Base-by-base conservation (phyloP, 768 basidiomycete species). In the Lactarius akahatsu region DNA sequence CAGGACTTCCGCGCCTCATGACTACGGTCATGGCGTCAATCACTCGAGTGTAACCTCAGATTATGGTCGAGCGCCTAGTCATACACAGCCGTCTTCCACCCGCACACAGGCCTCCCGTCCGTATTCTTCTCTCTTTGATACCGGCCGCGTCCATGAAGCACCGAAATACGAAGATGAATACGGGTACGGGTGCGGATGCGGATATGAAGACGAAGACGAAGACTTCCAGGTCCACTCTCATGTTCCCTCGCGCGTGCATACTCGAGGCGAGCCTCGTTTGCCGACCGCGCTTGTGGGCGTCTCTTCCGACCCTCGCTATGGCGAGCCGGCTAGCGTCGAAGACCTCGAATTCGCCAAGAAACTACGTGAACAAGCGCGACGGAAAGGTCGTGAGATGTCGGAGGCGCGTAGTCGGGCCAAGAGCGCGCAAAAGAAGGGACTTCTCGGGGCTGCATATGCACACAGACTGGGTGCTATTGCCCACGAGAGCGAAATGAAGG, bases 331-430 rank as follows among this genome's bases (percentile, higher is more conserved):
- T 20, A 20, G 30, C 3, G 26, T 10, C 20, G 32, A 63, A 16
- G 13, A 20, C 8, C 16, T 18, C 28, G n/a, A 45, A 1, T 28
- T 6, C 10, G 62, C 62, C 13, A 38, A n/a, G 6, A 28, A 59
- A 23, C 54, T 67, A 36, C 57, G 66, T 15, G 43, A 56, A 2
- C 18, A 20, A 30, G 66, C 62, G 18, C 62, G 32, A 32, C 40
- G 34, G 34, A 30, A 28, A 4, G 1, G 26, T 23, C 41, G 32
- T 20, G 28, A 63, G 43, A 63, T 63, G 58, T 5, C 0, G 0
- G n/a, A 58, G 0, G 65, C 61, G 3, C 57, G 30, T 3, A 41
- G n/a, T 20, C 50, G 11, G 23, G 66, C 50, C 23, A 67, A 38
- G 57, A 45, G 13, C n/a, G 61, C 66, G 4, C 61, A 5, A 20